A percentile compares a stretch with the other conserved stretches of the same genome.
These are phyloP conservation scores for Aspergillus floridensis DNA, from an alignment of 2,329 filamentous ascomycete genomes.

Conservation along the genomic window DNA sequence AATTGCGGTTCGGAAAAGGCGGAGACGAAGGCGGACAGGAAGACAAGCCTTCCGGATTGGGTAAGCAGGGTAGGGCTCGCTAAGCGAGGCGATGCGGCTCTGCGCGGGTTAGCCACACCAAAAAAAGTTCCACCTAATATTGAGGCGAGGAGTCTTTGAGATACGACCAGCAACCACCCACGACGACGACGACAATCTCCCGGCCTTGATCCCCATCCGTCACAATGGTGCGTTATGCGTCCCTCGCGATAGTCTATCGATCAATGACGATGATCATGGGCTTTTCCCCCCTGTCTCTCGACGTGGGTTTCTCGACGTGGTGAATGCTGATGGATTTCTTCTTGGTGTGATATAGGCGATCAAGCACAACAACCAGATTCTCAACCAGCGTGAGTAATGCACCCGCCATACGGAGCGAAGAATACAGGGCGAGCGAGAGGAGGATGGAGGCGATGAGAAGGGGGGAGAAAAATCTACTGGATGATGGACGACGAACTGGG, in stretches of 20 bases:
- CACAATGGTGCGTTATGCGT: slow-evolving; percentile 47
- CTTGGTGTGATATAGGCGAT: slow-evolving; percentile 66
- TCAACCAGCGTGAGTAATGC: slow-evolving; percentile 77
- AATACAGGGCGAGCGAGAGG: too few species aligned
- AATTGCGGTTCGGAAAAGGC: not conserved
- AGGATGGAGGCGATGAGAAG: slow-evolving; percentile 2
- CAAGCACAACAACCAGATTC: slow-evolving; percentile 99
- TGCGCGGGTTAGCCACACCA: slow-evolving; percentile 42
- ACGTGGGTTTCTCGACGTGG: slow-evolving; percentile 1
- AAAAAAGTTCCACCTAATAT: slow-evolving; percentile 42
- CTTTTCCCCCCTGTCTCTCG: slow-evolving; percentile 9
- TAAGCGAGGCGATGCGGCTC: slow-evolving; percentile 43
- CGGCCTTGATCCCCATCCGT: slow-evolving; percentile 54
- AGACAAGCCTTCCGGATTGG: slow-evolving; percentile 24
- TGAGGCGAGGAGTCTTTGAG: slow-evolving; percentile 40
- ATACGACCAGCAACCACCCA: slow-evolving; percentile 47
- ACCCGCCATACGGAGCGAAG: not conserved
- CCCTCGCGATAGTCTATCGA: slow-evolving; percentile 16
- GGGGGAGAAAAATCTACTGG: not conserved
- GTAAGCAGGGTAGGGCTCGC: slow-evolving; percentile 41
- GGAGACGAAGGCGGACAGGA: not conserved
- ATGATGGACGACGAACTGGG: slow-evolving; percentile 8
- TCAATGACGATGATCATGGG: slow-evolving; percentile 11
- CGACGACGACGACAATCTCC: slow-evolving; percentile 42
- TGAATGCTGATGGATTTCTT: slow-evolving; percentile 21